A percentile compares a stretch with the other conserved stretches of the same genome.
These are phyloP conservation scores for Globisporangium splendens DNA, from an alignment of 352 stramenopile genomes.

Conservation along the genomic window DNA sequence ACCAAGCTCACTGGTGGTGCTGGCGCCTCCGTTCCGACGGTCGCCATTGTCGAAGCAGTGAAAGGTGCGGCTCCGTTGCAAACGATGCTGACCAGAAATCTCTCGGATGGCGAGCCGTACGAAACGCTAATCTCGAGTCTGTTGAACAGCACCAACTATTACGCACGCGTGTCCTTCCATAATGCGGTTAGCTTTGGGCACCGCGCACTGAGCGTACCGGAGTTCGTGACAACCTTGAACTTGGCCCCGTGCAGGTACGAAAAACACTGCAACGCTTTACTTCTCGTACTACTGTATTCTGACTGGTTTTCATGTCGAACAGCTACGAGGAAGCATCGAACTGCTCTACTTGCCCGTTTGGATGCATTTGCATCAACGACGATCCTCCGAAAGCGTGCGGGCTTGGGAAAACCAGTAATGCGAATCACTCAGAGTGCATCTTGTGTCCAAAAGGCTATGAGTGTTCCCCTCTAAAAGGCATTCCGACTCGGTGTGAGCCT, in stretches of 20 bases:
- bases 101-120: conserved; percentile 74
- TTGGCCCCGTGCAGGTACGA: conserved; percentile 65
- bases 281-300: neutral
- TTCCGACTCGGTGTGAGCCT: conserved; percentile 16
- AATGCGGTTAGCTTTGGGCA: conserved; percentile 86
- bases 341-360: conserved; percentile 45
- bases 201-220: conserved; percentile 59
- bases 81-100: conserved; percentile 61
- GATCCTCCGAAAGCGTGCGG: conserved; percentile 25
- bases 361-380: conserved; percentile 33
- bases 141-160: conserved; percentile 86
- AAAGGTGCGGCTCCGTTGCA: conserved; percentile 47
- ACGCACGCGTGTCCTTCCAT: conserved; percentile 87
- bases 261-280: neutral
- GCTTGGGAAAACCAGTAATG: conserved; percentile 39
- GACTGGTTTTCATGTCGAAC: conserved; percentile 13
- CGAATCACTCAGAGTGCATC: conserved; percentile 37
- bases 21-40: conserved; percentile 26
- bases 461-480: conserved; percentile 26
- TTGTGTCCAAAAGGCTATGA: conserved; percentile 41
- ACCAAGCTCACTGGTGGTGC: conserved; percentile 46
- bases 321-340: conserved; percentile 25
- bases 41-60: conserved; percentile 48
- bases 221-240: conserved; percentile 84
- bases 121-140: conserved; percentile 62